Percentiles rank a stretch among this genome's conserved stretches.
Evolutionary conservation across 2,329 filamentous ascomycete genomes (phyloP).

Genomic region (Huntiella omanensis): DNA sequence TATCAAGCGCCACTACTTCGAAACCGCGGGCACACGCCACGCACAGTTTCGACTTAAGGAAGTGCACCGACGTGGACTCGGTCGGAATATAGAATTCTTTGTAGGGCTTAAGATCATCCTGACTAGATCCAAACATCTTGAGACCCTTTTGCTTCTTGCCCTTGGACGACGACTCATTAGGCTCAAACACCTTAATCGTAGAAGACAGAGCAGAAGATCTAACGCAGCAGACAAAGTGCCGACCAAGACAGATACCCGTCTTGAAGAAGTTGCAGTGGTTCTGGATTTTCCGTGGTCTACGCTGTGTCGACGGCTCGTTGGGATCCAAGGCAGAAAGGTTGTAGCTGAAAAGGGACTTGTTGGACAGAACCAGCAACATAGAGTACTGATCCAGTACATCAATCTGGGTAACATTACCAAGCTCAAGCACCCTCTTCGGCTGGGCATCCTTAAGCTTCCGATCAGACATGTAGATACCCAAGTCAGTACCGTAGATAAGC

Average conservation of each 20-base stretch:
- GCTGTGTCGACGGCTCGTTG: conserved; percentile 60
- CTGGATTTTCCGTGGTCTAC: conserved; percentile 86
- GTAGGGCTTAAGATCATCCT: conserved; percentile 90
- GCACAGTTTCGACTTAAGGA: conserved; percentile 88
- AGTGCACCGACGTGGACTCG: conserved; percentile 95
- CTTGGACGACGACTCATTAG: conserved; percentile 83
- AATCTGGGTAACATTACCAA: conserved; percentile 76
- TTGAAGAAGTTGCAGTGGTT: conserved; percentile 98
- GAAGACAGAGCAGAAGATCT: conserved; percentile 86
- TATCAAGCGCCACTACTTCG: conserved; percentile 90
- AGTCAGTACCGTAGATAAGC: conserved; percentile 84
- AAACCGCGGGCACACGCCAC: conserved; percentile 92
- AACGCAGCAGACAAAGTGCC: conserved; percentile 89
- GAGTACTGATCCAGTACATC: conserved; percentile 93
- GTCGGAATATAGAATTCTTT: conserved; percentile 99
- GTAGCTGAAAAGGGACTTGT: conserved; percentile 85
- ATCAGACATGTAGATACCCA: conserved; percentile 80
- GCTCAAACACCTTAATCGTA: conserved; percentile 98
- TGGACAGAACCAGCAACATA: conserved; percentile 74
- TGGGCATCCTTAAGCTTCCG: conserved; percentile 68
- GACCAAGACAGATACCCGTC: conserved; percentile 80
- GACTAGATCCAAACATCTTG: conserved; percentile 84
- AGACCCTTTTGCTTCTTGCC: conserved; percentile 92
- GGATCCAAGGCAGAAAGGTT: conserved; percentile 71
- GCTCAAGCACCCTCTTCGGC: conserved; percentile 72